phyloP scores from a whole-genome alignment of 2,329 filamentous ascomycete species.

The Domatiomyces globalis region DNA sequence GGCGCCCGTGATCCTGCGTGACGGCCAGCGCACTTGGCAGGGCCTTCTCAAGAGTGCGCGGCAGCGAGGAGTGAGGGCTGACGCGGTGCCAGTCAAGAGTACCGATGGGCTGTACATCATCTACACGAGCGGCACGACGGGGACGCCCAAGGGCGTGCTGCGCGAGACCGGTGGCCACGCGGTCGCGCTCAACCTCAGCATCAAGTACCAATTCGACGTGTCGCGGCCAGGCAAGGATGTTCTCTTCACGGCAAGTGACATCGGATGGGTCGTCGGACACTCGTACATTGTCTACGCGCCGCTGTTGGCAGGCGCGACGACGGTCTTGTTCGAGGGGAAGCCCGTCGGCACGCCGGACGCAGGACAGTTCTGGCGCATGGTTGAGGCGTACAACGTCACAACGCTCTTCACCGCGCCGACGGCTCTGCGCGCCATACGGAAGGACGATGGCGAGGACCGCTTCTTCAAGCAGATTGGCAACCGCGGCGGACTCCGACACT shows the following conservation, averaged over 20 bases:
- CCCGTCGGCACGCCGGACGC: constrained; percentile 79
- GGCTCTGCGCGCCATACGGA: constrained; percentile 71
- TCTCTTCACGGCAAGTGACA: constrained; percentile 66
- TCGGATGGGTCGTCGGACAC: constrained; percentile 77
- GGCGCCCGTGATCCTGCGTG: constrained; percentile 51
- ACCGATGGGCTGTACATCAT: constrained; percentile 79
- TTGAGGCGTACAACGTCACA: constrained; percentile 71
- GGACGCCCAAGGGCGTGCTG: constrained; percentile 67
- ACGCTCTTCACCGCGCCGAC: constrained; percentile 76
- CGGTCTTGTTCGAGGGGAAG: constrained; percentile 86
- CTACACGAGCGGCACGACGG: constrained; percentile 74
- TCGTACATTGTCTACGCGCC: constrained; percentile 84
- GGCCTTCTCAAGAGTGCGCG: constrained; percentile 56
- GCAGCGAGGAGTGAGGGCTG: constrained; percentile 52
- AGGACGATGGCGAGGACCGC: constrained; percentile 65
- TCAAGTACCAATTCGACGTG: constrained; percentile 70
- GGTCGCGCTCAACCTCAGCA: constrained; percentile 68
- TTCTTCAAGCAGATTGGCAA: constrained; percentile 50
- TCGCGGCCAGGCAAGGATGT: constrained; percentile 66
- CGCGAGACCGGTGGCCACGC: constrained; percentile 76
- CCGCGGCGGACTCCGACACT: constrained; percentile 54
- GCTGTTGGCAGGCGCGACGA: constrained; percentile 69
- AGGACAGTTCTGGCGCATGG: constrained; percentile 73
- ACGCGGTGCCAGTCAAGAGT: constrained; percentile 63
- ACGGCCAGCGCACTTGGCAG: constrained; percentile 68